These are phyloP conservation scores for Phaffia australis DNA, from an alignment of 768 basidiomycete species.

Conservation along the genomic window DNA sequence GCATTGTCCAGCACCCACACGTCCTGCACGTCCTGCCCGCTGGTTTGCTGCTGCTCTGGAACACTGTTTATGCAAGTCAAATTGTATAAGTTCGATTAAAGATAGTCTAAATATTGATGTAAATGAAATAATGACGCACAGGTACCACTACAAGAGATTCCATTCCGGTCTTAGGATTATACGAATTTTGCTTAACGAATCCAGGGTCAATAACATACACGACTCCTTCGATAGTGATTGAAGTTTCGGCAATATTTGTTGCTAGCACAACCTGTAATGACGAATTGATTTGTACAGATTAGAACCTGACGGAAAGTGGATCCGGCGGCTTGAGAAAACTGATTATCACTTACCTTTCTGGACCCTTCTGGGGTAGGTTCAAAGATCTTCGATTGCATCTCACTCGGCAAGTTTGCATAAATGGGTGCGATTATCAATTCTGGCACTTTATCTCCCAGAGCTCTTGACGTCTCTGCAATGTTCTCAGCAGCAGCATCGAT, in stretches of 20 bases:
- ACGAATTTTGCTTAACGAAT: conserved; percentile 98
- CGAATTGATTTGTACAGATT: neutral
- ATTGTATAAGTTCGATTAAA: neutral
- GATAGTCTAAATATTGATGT: neutral
- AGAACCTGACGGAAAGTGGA: neutral
- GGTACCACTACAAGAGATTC: conserved; percentile 91
- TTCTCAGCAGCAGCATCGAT: conserved; percentile 97
- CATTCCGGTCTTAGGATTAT: conserved; percentile 98
- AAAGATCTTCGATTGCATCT: conserved; percentile 99
- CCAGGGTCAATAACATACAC: conserved; percentile 99
- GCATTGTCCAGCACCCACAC: conserved; percentile 94
- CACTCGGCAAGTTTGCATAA: conserved; percentile 96
- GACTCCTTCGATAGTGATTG: conserved; percentile 97
- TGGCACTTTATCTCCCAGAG: conserved; percentile 87
- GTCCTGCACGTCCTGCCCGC: conserved; percentile 89
- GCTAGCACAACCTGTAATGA: conserved; percentile 67
- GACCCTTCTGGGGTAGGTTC: conserved; percentile 96
- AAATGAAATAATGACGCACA: conserved; percentile 44
- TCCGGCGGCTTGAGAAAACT: no score
- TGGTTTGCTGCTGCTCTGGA: conserved; percentile 96
- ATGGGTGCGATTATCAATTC: conserved; percentile 95
- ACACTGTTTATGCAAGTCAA: conserved; percentile 48
- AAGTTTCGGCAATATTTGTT: conserved; percentile 99
- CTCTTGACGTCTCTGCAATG: conserved; percentile 84
- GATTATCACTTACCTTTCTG: conserved; percentile 49